Base-by-base conservation (phyloP, 2,329 filamentous ascomycete genomes). In the Xylaria sp. region DNA sequence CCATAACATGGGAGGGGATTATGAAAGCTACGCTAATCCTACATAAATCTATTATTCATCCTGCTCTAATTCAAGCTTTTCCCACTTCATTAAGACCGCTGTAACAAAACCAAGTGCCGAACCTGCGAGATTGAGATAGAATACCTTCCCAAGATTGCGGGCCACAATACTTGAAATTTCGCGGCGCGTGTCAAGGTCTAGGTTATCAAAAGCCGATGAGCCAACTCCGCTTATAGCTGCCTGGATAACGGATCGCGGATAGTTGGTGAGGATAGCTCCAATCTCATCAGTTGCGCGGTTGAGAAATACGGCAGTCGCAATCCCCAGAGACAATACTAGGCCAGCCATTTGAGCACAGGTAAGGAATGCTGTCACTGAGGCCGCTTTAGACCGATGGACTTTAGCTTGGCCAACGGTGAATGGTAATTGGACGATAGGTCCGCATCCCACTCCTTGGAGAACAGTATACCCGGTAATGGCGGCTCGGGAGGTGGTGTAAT, bases 271-370 rank as follows among this genome's bases (percentile, higher is more conserved):
- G 14, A 66, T 60, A 7, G 2, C 19, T 25, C 37, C 55, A 14
- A 65, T 65, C 14, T 51, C 54, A n/a, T 47, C 37, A 3, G 59
- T 67, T 12, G 62, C 45, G n/a, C 28, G 19, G 38, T 67, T 64
- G 1, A 67, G n/a, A 38, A 67, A 63, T 1, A 67, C 62, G 4
- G 65, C 19, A 2, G 65, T 67, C 1, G 65, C 62, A 19, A 65
- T 62, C 1, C 64, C 61, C 1, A 67, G 58, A n/a, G 61, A 60
- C 12, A 67, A 17, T 17, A 42, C 64, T 3, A 64, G 54, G 2
- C 55, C 64, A 17, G 43, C 59, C 62, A 67, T 67, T n/a, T 67
- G 56, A 11, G 59, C 59, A 35, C 62, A 67, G 14, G 35, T 62
- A 3, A 65, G 15, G 19, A 67, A 61, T 12, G n/a, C 45, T 4